Percentiles rank a stretch among this genome's conserved stretches.
phyloP scores from a whole-genome alignment of 176 grass and related monocot species.

The Triticum aestivum region IWGSC_CS_RefSeq_v2.1 NC_057802.1:496723198-496723697 shows the following conservation, averaged over 20 bases:
- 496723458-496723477: slow-evolving; percentile 12
- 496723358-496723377: not conserved
- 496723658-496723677: slow-evolving; percentile 8
- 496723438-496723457: slow-evolving; percentile 4
- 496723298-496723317: slow-evolving; percentile 16
- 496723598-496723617: slow-evolving; percentile 42
- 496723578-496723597: slow-evolving; percentile 45
- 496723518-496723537: slow-evolving; percentile 55
- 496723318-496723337: not conserved
- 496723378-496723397: slow-evolving; percentile 25
- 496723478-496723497: slow-evolving; percentile 13
- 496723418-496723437: slow-evolving; percentile 21
- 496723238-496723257: not conserved
- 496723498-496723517: slow-evolving; percentile 41
- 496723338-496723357: not conserved
- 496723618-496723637: not conserved
- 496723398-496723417: slow-evolving; percentile 49
- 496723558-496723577: not conserved
- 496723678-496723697: not conserved
- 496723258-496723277: not conserved
- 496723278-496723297: slow-evolving; percentile 8
- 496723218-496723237: not conserved
- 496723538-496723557: slow-evolving; percentile 48
- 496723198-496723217: slow-evolving; percentile 5
- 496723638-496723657: slow-evolving; percentile 5